Base-by-base conservation (phyloP, 2,329 filamentous ascomycete species). In the Conoideocrella luteorostrata region DNA sequence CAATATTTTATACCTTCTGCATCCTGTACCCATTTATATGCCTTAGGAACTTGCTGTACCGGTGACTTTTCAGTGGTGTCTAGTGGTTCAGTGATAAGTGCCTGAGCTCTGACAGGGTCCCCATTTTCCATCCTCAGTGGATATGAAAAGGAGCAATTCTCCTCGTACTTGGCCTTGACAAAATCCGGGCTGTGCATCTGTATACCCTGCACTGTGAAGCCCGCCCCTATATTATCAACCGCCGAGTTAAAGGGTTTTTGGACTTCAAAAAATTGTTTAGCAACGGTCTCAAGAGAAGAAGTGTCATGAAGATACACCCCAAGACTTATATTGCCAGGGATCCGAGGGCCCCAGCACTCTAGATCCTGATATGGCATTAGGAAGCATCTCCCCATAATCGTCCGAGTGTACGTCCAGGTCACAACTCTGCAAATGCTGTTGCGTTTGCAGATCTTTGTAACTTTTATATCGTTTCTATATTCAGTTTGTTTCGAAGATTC, bases 331-430 rank as follows among this genome's bases (percentile, higher is more conserved):
- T n/a, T n/a, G n/a, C n/a, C n/a, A n/a, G n/a, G n/a, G n/a, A n/a
- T n/a, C n/a, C n/a, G n/a, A n/a, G n/a, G n/a, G n/a, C n/a, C n/a
- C n/a, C n/a, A n/a, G n/a, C 36, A 39, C 20, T 4, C 4, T 22
- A 12, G 13, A 15, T 39, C 21, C 21, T 12, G 11, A 26, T 13
- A 24, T 3, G 36, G 36, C 4, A 24, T 15, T 22, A 39, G 22
- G 20, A 39, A 15, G 36, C 36, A 39, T 9, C 5, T 23, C 18
- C 36, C 36, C 11, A 12, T n/a, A 10, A 39, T 39, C 12, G 20
- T 39, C 21, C 36, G 13, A 13, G 21, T 39, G 36, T 39, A 39
- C 10, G 36, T 39, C 36, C 22, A 39, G 5, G 36, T 39, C 13
- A 39, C 22, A 9, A 39, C 36, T 15, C 36, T 23, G 36, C 36